Percentiles rank a stretch among this genome's conserved stretches.
phyloP scores from a whole-genome alignment of 192 early-diverging fungal species.

The Coemansia javaensis region DNA sequence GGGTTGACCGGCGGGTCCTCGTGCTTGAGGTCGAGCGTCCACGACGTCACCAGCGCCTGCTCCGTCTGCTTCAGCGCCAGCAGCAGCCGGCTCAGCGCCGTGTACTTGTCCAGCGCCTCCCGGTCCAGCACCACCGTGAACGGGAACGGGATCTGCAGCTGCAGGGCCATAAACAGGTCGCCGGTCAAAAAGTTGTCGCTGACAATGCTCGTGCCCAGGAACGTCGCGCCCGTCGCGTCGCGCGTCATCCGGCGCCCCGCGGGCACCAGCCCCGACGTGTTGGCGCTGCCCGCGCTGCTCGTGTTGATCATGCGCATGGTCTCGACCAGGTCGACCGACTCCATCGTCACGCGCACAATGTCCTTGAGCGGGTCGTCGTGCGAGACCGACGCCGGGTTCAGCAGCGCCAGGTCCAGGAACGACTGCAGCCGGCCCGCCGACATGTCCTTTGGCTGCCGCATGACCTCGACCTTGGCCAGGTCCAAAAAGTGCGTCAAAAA shows the following conservation, averaged over 20 bases:
- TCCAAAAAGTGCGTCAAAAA: conserved; percentile 94
- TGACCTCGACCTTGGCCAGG: conserved; percentile 60
- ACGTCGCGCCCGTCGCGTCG: conserved; percentile 3
- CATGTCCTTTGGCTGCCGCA: conserved; percentile 49
- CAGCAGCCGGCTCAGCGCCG: conserved; percentile 82
- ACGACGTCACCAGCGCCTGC: conserved; percentile 67
- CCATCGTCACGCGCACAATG: conserved; percentile 77
- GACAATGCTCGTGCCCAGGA: conserved; percentile 12
- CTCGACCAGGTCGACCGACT: conserved; percentile 59
- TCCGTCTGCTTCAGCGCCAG: conserved; percentile 87
- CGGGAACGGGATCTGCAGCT: conserved; percentile 84
- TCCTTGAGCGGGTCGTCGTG: conserved; percentile 82
- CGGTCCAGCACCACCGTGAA: conserved; percentile 82
- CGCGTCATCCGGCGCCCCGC: neutral
- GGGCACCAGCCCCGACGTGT: conserved; percentile 2
- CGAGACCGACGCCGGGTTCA: conserved; percentile 77
- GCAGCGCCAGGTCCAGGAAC: conserved; percentile 80
- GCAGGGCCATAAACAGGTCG: conserved; percentile 75
- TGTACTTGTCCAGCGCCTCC: conserved; percentile 83
- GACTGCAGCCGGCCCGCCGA: conserved; percentile 70
- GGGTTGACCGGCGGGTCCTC: conserved; percentile 22
- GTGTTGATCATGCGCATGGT: conserved; percentile 20
- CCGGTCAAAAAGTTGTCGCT: conserved; percentile 51
- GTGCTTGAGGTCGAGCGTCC: conserved; percentile 55
- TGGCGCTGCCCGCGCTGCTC: neutral